A percentile compares a stretch with the other conserved stretches of the same genome.
Conservation (phyloP, 768 basidiomycete species). For the Lentinula sp. region DNA sequence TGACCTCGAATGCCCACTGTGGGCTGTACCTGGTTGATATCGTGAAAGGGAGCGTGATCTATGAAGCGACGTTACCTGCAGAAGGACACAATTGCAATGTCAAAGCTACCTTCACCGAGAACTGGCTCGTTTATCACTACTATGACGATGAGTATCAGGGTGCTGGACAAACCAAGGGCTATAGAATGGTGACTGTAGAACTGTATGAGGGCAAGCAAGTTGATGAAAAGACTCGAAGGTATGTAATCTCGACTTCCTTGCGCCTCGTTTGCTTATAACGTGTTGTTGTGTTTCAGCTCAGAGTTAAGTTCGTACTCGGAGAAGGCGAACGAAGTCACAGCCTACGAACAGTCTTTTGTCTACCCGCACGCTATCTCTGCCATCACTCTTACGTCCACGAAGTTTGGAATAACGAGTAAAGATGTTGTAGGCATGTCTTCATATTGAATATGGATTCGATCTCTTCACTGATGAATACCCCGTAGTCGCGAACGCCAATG, state of each 20-base stretch:
- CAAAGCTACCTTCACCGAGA: constrained; percentile 69
- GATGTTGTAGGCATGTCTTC: constrained; percentile 66
- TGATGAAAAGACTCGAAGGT: constrained; percentile 75
- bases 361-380: constrained; percentile 66
- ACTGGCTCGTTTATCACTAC: constrained; percentile 91
- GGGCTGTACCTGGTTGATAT: constrained; percentile 76
- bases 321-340: constrained; percentile 45
- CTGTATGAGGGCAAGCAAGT: constrained; percentile 71
- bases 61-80: constrained; percentile 52
- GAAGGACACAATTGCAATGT: constrained; percentile 50
- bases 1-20: constrained; percentile 29
- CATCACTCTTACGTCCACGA: constrained; percentile 72
- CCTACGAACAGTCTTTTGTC: constrained; percentile 64
- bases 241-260: constrained; percentile 20
- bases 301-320: constrained; percentile 51
- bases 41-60: constrained; percentile 71
- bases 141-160: constrained; percentile 54
- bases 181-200: constrained; percentile 77
- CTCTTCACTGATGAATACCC: background rate
- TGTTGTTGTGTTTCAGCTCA: constrained; percentile 26
- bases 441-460: background rate
- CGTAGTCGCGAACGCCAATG: constrained; percentile 69
- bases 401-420: constrained; percentile 82
- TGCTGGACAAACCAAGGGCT: constrained; percentile 51
- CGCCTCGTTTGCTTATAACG: background rate